These are phyloP conservation scores for Rubus idaeus DNA, from an alignment of 306 rosid species.

Conservation along the genomic window DNA sequence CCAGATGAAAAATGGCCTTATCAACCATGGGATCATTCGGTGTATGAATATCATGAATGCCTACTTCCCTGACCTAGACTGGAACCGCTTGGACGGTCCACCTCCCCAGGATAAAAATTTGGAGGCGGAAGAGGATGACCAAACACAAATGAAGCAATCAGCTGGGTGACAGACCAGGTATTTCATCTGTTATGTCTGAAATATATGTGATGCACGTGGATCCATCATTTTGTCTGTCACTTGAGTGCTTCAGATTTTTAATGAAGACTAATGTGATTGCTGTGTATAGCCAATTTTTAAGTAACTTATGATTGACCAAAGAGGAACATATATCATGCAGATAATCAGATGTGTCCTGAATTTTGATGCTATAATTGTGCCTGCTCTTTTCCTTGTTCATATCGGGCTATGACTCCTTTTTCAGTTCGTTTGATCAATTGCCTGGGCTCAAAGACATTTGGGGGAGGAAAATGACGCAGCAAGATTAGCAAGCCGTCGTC, in stretches of 20 bases:
- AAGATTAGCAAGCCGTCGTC: neutral
- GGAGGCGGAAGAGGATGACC: neutral
- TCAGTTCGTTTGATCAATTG: slow-evolving; percentile 28
- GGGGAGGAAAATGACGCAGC: slow-evolving; percentile 46
- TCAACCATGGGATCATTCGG: slow-evolving; percentile 4
- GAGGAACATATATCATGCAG: neutral
- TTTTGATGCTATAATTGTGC: neutral
- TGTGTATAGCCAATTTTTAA: neutral
- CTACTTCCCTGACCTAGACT: slow-evolving; percentile 2
- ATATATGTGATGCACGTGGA: neutral
- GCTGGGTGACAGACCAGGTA: neutral
- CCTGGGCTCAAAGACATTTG: slow-evolving; percentile 60
- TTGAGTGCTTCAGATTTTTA: neutral
- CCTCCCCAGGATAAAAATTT: neutral
- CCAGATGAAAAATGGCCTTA: slow-evolving; percentile 1
- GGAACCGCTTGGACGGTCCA: neutral
- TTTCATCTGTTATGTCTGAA: neutral
- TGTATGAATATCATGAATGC: slow-evolving; percentile 11
- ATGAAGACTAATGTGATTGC: too few species aligned
- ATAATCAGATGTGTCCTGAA: neutral
- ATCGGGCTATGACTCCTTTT: neutral
- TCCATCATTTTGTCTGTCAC: neutral
- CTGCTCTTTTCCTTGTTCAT: neutral
- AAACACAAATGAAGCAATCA: neutral
- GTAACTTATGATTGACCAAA: neutral